Percentiles rank a stretch among this genome's conserved stretches.
Evolutionary conservation across 129 eudicot genomes (phyloP).

Genomic region (Calendula officinalis): DNA sequence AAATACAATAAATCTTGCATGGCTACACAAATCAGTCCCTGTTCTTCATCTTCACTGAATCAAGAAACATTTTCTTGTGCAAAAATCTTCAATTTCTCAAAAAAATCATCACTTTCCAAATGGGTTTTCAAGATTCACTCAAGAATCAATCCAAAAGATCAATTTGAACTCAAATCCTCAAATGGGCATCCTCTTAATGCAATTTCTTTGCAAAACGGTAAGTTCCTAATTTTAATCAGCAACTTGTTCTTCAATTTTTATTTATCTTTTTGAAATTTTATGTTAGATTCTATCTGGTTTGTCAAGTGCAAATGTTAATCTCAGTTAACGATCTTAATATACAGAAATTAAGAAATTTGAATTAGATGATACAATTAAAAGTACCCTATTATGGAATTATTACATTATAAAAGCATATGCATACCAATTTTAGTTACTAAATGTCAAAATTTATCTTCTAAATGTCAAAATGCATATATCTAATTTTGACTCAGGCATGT

Average conservation of each 20-base stretch:
- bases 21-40: slow-evolving; percentile 49
- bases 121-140: slow-evolving; percentile 54
- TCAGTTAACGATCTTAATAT: neutral
- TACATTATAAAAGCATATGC: neutral
- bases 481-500: neutral
- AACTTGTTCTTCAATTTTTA: neutral
- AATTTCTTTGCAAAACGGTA: slow-evolving; percentile 66
- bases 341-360: neutral
- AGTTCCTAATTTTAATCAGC: slow-evolving; percentile 15
- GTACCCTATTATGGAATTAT: neutral
- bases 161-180: slow-evolving; percentile 59
- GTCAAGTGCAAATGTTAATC: neutral
- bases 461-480: neutral
- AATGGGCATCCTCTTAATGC: slow-evolving; percentile 78
- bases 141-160: slow-evolving; percentile 44
- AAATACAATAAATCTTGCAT: slow-evolving; percentile 32
- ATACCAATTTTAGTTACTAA: neutral
- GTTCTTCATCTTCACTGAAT: slow-evolving; percentile 40
- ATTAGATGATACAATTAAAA: neutral
- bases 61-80: slow-evolving; percentile 28
- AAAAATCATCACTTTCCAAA: slow-evolving; percentile 32
- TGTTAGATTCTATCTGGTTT: neutral
- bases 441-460: slow-evolving; percentile 8
- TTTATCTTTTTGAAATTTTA: neutral
- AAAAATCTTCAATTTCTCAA: slow-evolving; percentile 31